These are phyloP conservation scores for Phaeosphaeriaceae sp. DNA, from an alignment of 2,329 filamentous ascomycete species.

Conservation along the genomic window DNA sequence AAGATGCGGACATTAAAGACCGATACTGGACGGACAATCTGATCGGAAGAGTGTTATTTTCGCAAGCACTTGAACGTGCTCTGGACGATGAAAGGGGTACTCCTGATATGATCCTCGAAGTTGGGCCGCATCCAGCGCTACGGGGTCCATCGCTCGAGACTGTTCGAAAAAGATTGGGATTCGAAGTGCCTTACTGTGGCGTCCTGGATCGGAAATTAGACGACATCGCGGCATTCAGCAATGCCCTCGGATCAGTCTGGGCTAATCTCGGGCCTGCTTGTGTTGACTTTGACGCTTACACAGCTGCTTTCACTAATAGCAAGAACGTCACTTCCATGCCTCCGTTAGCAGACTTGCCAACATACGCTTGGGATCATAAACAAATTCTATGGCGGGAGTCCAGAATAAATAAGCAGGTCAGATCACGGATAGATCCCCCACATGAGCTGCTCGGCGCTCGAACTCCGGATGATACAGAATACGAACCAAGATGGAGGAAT, in stretches of 20 bases:
- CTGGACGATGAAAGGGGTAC: background rate
- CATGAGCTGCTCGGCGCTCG: conserved; percentile 16
- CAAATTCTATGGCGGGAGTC: conserved; percentile 29
- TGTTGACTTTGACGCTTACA: too few species aligned
- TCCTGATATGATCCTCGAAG: conserved; percentile 40
- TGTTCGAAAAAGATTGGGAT: background rate
- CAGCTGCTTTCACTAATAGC: background rate
- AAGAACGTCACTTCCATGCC: background rate
- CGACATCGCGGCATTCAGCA: conserved; percentile 27
- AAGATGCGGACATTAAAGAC: conserved; percentile 15
- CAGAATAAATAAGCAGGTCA: conserved; percentile 1
- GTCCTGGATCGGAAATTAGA: conserved; percentile 8
- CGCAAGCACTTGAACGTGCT: background rate
- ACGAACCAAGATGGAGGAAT: conserved; percentile 16
- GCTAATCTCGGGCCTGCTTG: background rate
- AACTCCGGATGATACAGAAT: conserved; percentile 1
- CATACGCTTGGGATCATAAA: conserved; percentile 29
- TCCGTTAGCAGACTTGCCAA: background rate
- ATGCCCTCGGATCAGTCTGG: conserved; percentile 14
- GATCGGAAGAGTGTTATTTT: conserved; percentile 9
- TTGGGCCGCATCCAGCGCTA: conserved; percentile 55
- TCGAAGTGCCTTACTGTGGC: conserved; percentile 4
- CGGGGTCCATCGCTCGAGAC: conserved; percentile 26
- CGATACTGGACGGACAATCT: conserved; percentile 10
- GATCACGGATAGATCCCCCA: conserved; percentile 6